Percentiles rank a stretch among this genome's conserved stretches.
Conservation (phyloP, 139 green algal species). For the Chlorella sp. region DNA sequence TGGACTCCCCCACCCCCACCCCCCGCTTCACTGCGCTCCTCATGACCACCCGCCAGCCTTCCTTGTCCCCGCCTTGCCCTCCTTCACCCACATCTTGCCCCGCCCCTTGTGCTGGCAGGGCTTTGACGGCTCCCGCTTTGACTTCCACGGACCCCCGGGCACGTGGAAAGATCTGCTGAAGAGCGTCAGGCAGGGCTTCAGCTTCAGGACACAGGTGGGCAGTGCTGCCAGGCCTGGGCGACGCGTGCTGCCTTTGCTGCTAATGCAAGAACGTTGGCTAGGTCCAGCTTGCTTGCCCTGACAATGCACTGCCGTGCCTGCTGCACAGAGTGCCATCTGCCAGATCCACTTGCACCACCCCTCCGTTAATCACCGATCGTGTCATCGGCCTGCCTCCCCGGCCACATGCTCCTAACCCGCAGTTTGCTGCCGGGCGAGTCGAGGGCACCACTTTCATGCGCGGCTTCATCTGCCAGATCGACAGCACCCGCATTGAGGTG, state of each 20-base stretch:
- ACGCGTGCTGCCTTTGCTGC: neutral
- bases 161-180: neutral
- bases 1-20: neutral
- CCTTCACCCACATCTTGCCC: no score
- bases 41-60: no score
- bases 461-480: neutral
- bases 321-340: neutral
- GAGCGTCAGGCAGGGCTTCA: neutral
- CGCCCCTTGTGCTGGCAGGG: neutral
- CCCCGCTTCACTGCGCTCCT: no score
- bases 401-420: no score
- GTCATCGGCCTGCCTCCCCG: no score
- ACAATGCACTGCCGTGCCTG: neutral
- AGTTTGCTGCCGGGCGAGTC: no score
- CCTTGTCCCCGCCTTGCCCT: no score
- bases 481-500: neutral
- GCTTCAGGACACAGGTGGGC: neutral
- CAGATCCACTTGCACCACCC: neutral
- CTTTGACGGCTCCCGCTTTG: neutral
- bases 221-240: neutral
- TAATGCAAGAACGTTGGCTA: no score
- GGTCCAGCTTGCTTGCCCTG: no score
- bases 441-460: neutral
- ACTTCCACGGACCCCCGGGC: neutral
- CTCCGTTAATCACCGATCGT: no score